Evolutionary conservation across 2,329 filamentous ascomycete species (phyloP), one percentile per base, ranked within the genome.

Genomic region (Scopulariopsis brevicaulis): DNA sequence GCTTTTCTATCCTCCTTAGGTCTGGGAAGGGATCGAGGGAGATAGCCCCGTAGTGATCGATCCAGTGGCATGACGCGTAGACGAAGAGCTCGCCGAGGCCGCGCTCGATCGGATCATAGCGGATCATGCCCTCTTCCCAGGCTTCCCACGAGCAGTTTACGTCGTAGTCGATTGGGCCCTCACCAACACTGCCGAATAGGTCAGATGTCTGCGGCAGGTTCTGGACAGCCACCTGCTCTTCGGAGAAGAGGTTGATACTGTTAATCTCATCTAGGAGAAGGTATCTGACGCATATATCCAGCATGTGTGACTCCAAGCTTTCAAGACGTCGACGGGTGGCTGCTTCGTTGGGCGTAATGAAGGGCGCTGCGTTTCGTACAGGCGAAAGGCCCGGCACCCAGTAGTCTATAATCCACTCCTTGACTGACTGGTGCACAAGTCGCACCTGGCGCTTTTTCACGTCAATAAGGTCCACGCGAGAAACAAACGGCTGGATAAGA

Each of bases 41-140:
- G 55, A 65, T 57, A 22, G 61, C 60, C 20, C 63, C 60, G 35
- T 68, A 66, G 62, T 72, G 68, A 1, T 70, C 61, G 3, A 65
- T 32, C 68, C 69, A 72, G 52, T 71, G 58, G 60, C 69, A 70
- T 51, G 70, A 69, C 37, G 70, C 67, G 57, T 72, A 72, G 54
- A 66, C 64, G 55, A 72, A 71, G 58, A 65, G 58, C 51, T 61
- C 62, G 0, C 63, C 63, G 40, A 65, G 59, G 24, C 62, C 63
- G 57, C 62, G 63, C 2, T 64, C 62, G n/a, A 46, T 40, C 14
- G 62, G 63, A 40, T 65, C 62, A 50, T 61, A 64, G 57, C 59
- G 65, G 56, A 64, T 63, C 65, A 69, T 67, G 57, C 64, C 58
- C 55, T 64, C 60, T 63, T 70, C 69, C 67, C 63, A 68, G 2